Base-by-base conservation (phyloP, 257 asterid genomes). In the Solanum virginianum region DNA sequence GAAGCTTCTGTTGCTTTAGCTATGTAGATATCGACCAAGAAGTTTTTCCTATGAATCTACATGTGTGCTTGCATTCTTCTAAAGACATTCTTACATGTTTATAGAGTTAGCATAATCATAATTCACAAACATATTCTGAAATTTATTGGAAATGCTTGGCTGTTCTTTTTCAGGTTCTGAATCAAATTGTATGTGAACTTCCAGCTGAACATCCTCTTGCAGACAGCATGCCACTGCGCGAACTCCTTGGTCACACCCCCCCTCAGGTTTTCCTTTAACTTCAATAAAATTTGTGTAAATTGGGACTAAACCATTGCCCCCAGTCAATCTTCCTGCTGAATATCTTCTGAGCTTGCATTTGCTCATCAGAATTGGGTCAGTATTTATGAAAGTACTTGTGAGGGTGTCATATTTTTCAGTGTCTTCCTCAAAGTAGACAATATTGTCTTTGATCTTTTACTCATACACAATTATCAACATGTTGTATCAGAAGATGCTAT, bases 161-260 rank as follows among this genome's bases (percentile, higher is more conserved):
- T 43, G 69, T 83, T 83, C 81, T 17, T 80, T 87, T 86, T 41
- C 93, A 97, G 99, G 98, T 97, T 80, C 87, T 97, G 85, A 97
- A 97, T 89, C 99, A 94, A 90, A 95, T 97, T 55, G 93, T 97
- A 39, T 95, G 90, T 69, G 98, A 92, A 88, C 99, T 97, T 90
- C 99, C 99, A 22, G 89, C 95, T 47, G 99, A 93, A 87, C 99
- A 97, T 87, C 99, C 99, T 91, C 98, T 97, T 77, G 93, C 99
- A 43, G 98, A 95, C 90, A 93, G 89, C 88, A 89, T 93, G 80
- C 99, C 99, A 45, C 90, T 97, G 29, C 96, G 92, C 15, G 99
- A 97, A 90, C 98, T 97, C 93, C 98, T 97, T 83, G 99, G 99
- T 62, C 99, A 97, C 89, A 97, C 98, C 1, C 98, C 97, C 65